Percentiles rank a stretch among this genome's conserved stretches.
phyloP scores from a whole-genome alignment of 768 basidiomycete species.

The Rhizopogon vulgaris region DNA sequence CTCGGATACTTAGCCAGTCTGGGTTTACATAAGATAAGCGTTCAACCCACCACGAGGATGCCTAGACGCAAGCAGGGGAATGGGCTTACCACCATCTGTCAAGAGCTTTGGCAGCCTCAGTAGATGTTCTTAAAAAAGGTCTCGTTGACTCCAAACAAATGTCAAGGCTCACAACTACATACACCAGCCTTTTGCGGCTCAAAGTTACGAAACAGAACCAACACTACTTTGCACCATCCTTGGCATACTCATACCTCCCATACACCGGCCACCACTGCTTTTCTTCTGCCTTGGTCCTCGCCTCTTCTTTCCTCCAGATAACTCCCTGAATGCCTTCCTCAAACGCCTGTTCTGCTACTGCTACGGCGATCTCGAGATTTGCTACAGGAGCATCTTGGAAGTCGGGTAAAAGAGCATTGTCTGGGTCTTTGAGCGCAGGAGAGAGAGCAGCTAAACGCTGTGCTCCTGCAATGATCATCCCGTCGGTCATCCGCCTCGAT shows the following conservation, averaged over 20 bases:
- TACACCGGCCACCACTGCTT: conserved; percentile 65
- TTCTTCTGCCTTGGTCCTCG: conserved; percentile 43
- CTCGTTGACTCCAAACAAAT: no score
- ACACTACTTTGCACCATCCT: conserved; percentile 36
- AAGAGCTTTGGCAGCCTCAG: no score
- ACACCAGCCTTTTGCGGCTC: background rate
- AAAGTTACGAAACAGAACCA: background rate
- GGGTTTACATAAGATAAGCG: no score
- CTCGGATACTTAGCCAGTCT: no score
- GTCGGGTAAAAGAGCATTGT: conserved; percentile 68
- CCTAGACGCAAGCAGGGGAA: no score
- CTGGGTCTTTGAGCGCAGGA: conserved; percentile 67
- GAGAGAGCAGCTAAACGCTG: conserved; percentile 69
- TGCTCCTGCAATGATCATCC: conserved; percentile 85
- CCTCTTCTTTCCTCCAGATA: conserved; percentile 53
- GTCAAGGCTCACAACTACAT: no score
- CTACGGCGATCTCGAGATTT: conserved; percentile 77
- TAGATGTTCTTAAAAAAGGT: no score
- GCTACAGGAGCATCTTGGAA: conserved; percentile 67
- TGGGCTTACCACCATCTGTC: no score
- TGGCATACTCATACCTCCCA: conserved; percentile 56
- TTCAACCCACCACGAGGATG: no score
- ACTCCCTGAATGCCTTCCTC: conserved; percentile 61
- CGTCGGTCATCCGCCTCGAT: conserved; percentile 62
- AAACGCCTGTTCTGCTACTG: conserved; percentile 74